These are phyloP conservation scores for Vickermania spadyakhi DNA, from an alignment of 208 protist species.

Conservation along the genomic window DNA sequence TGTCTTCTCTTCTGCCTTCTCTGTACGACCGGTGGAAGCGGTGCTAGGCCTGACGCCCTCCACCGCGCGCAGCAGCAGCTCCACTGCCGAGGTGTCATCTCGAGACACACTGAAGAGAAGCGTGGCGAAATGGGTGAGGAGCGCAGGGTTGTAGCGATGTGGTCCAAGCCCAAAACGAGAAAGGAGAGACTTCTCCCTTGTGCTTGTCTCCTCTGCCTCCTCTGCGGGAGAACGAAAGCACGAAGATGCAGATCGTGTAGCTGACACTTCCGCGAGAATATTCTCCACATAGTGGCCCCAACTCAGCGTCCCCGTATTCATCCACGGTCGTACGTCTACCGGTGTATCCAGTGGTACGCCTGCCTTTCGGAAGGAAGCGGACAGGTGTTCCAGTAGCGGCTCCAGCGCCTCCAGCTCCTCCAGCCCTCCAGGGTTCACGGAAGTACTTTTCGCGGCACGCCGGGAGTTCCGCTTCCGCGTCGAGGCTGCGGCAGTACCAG, in stretches of 20 bases:
- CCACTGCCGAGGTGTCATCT: conserved; percentile 40
- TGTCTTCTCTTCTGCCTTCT: neutral
- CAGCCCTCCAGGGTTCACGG: neutral
- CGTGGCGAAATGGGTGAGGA: conserved; percentile 53
- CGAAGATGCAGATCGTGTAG: no score
- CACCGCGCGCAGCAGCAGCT: conserved; percentile 30
- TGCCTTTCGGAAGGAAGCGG: conserved; percentile 19
- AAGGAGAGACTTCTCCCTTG: conserved; percentile 5
- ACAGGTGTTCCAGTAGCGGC: conserved; percentile 35
- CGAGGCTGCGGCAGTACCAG: neutral
- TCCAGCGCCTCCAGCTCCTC: conserved; percentile 5
- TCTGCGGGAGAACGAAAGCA: conserved; percentile 5
- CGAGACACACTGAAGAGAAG: conserved; percentile 55
- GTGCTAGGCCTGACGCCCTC: conserved; percentile 3
- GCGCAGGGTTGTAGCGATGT: conserved; percentile 24
- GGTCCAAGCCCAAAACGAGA: conserved; percentile 17
- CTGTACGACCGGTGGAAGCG: neutral
- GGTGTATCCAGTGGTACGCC: conserved; percentile 15
- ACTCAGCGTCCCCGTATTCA: conserved; percentile 50
- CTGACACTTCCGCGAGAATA: conserved; percentile 11
- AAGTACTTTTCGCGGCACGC: neutral
- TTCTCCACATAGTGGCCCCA: conserved; percentile 25
- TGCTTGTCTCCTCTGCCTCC: conserved; percentile 4
- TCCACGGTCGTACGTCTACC: conserved; percentile 18
- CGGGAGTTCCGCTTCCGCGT: neutral